Evolutionary conservation across 139 green algal genomes (phyloP).

Genomic region (Pedinophyceae sp.): DNA sequence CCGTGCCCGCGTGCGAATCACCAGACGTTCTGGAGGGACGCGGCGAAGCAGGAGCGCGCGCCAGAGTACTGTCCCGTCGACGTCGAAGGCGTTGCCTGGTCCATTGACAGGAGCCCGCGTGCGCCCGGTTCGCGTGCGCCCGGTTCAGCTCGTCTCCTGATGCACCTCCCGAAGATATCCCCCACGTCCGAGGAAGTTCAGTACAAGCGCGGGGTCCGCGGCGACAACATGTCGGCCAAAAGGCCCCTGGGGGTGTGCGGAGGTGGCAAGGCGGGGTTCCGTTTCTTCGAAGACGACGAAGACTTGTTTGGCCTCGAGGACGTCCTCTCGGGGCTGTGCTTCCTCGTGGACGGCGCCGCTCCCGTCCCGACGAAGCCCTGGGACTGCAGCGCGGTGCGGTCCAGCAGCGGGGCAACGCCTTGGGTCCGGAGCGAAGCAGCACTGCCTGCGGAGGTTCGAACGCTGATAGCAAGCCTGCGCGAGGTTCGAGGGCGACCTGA

Average conservation of each 20-base stretch:
- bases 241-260: not conserved
- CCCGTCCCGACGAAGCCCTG: conserved; percentile 36
- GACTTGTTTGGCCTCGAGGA: conserved; percentile 41
- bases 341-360: conserved; percentile 22
- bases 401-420: too few species aligned
- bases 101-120: conserved; percentile 26
- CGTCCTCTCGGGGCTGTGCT: conserved; percentile 32
- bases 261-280: conserved; percentile 24
- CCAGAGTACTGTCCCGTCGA: conserved; percentile 15
- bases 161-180: conserved; percentile 27
- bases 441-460: conserved; percentile 14
- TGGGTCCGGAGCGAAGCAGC: too few species aligned
- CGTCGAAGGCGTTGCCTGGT: conserved; percentile 26
- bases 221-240: not conserved
- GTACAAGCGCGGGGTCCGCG: conserved; percentile 22
- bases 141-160: conserved; percentile 17
- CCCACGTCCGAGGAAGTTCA: conserved; percentile 29
- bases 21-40: too few species aligned
- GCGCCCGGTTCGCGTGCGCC: conserved; percentile 16
- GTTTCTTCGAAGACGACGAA: conserved; percentile 60
- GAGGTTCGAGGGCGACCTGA: too few species aligned
- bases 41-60: conserved; percentile 14
- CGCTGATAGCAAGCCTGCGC: conserved; percentile 13
- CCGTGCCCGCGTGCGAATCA: too few species aligned
- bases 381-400: conserved; percentile 6